Evolutionary conservation across 495 filamentous ascomycete species (phyloP), one percentile per base, ranked within the genome.

Genomic region (Arthonia radiata): DNA sequence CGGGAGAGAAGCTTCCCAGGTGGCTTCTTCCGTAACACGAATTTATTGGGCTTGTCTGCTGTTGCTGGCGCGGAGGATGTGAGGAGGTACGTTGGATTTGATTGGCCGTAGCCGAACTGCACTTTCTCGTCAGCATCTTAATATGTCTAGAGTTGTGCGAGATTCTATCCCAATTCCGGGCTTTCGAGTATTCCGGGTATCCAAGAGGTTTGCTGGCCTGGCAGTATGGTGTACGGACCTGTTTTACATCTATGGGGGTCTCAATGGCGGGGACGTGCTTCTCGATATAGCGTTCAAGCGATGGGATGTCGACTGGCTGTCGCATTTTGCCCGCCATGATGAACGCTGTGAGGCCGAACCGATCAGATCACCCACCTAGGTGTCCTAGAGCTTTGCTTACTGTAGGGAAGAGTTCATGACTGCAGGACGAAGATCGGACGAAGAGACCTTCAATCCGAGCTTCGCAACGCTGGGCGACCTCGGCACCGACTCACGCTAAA

Each of bases 31-130:
- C 83, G 75, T 44, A 93, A 54, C 5, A 92, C 83, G 46, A 68
- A 90, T 36, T 64, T 64, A 33, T 47, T 42, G 31, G 67, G 66
- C 45, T 67, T 54, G n/a, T n/a, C n/a, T n/a, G n/a, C n/a, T n/a
- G n/a, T n/a, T n/a, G n/a, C n/a, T n/a, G n/a, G n/a, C n/a, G n/a
- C n/a, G 31, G 61, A 49, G 32, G 64, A 62, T 6, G 65, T 89
- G 33, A 93, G 57, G 31, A 78, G 75, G 53, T 93, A 94, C 5
- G 86, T 94, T 16, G 86, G 86, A 44, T 94, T 97, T 24, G 78
- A 91, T 51, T 94, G 86, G 28, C 86, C 86, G 43, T 83, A 97
- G 37, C 80, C 76, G 42, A 93, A 97, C 73, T 93, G 46, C 6
- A 23, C 15, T 9, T 39, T 4, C 18, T 38, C 15, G 15, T 13